Evolutionary conservation across 2,329 filamentous ascomycete species (phyloP).

Genomic region (Myotisia sp.): DNA sequence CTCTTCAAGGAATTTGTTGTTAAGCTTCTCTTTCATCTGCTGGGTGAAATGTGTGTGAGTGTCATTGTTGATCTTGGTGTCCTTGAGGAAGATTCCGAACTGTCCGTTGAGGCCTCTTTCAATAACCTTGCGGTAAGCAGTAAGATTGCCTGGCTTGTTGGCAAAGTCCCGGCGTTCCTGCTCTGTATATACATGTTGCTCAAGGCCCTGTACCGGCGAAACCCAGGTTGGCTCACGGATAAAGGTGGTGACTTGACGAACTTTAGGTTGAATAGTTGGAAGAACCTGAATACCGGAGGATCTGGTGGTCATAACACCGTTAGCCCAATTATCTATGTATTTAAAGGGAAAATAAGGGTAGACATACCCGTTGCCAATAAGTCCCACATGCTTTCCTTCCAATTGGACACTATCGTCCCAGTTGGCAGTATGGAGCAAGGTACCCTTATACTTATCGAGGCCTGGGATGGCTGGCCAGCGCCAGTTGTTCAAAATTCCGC

Average conservation of each 20-base stretch:
- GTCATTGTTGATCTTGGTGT: not conserved
- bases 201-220: not conserved
- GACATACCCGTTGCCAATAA: conserved; percentile 26
- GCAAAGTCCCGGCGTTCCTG: not conserved
- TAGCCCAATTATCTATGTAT: conserved; percentile 31
- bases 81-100: not conserved
- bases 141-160: not conserved
- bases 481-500: conserved; percentile 18
- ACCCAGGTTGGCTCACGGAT: conserved; percentile 15
- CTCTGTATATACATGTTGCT: not conserved
- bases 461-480: conserved; percentile 36
- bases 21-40: conserved; percentile 6
- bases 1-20: conserved; percentile 4
- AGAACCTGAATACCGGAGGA: conserved; percentile 30
- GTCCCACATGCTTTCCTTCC: conserved; percentile 16
- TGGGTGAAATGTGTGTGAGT: not conserved
- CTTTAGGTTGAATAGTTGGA: conserved; percentile 18
- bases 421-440: conserved; percentile 30
- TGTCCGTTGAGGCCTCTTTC: conserved; percentile 8
- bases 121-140: conserved; percentile 23
- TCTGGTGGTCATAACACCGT: conserved; percentile 6
- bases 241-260: conserved; percentile 4
- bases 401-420: conserved; percentile 28
- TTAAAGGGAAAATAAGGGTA: conserved; percentile 32
- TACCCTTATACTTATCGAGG: conserved; percentile 33